These are phyloP conservation scores for Ganoderma sinense DNA, from an alignment of 1,284 basidiomycete genomes.

Conservation along the genomic window DNA sequence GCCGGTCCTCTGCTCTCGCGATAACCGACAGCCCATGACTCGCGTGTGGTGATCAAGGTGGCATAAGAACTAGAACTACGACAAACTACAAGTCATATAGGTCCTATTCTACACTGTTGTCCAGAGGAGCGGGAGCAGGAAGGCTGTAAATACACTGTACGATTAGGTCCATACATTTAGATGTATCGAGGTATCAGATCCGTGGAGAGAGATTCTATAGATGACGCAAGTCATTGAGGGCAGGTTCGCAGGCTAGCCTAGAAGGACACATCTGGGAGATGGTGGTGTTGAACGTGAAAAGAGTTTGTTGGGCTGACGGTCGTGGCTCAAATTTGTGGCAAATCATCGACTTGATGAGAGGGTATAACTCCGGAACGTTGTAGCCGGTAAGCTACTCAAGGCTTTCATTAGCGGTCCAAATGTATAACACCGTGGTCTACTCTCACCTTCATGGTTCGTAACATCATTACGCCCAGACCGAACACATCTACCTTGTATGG, in stretches of 20 bases:
- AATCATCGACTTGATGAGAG: constrained; percentile 65
- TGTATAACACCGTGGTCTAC: background rate
- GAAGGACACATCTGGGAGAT: constrained; percentile 45
- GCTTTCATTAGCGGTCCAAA: background rate
- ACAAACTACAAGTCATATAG: background rate
- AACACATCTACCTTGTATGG: constrained; percentile 78
- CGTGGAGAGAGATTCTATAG: background rate
- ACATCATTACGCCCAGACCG: constrained; percentile 68
- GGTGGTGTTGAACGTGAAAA: constrained; percentile 58
- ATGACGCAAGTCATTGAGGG: background rate
- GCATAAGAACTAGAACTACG: background rate
- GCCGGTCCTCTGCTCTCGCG: background rate
- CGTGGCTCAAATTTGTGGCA: constrained; percentile 55
- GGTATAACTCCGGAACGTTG: constrained; percentile 61
- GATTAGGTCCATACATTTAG: background rate
- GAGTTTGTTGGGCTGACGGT: constrained; percentile 55
- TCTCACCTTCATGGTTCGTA: constrained; percentile 69
- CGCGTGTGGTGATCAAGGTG: background rate
- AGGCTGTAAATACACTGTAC: constrained; percentile 9
- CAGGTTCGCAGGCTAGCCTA: constrained; percentile 34
- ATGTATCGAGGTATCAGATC: background rate
- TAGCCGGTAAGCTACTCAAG: constrained; percentile 57
- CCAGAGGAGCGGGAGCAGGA: background rate
- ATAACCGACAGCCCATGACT: background rate
- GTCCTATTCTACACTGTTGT: background rate